These are phyloP conservation scores for Dillenia suffruticosa DNA, from an alignment of 164 flowering plant genomes.

Conservation along the genomic window DNA sequence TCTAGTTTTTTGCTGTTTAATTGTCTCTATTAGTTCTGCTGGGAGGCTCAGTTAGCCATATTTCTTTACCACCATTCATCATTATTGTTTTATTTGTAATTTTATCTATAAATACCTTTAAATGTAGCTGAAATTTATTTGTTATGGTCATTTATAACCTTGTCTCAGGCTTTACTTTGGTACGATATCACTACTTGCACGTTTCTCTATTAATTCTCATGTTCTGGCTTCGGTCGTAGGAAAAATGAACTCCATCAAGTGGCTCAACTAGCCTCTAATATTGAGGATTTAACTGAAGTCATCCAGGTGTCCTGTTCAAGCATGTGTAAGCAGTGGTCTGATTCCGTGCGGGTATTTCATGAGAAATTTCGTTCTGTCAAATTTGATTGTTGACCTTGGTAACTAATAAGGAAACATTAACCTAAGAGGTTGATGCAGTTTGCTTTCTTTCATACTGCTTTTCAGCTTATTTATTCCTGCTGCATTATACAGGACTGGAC, in stretches of 20 bases:
- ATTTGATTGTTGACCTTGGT: conserved; percentile 82
- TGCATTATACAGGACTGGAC: conserved; percentile 49
- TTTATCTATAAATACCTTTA: too few species aligned
- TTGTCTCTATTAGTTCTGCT: too few species aligned
- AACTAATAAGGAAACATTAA: conserved; percentile 7
- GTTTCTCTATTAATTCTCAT: too few species aligned
- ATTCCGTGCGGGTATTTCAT: conserved; percentile 75
- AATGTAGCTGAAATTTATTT: too few species aligned
- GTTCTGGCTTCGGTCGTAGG: conserved; percentile 29
- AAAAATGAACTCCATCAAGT: conserved; percentile 95
- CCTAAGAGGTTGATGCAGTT: neutral
- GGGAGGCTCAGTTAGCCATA: too few species aligned
- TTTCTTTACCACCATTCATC: too few species aligned
- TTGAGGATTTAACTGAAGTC: conserved; percentile 81
- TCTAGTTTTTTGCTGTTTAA: too few species aligned
- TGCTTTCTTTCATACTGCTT: neutral
- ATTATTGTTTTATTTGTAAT: too few species aligned
- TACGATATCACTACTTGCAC: too few species aligned
- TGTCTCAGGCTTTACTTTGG: too few species aligned
- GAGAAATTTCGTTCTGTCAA: conserved; percentile 74
- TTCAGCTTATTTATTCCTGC: conserved; percentile 3
- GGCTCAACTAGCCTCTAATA: conserved; percentile 93
- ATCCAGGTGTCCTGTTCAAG: conserved; percentile 70
- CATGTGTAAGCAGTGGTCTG: conserved; percentile 92
- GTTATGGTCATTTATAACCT: too few species aligned